Evolutionary conservation across 1,284 basidiomycete genomes (phyloP).

Genomic region (Ceratobasidium sp.): DNA sequence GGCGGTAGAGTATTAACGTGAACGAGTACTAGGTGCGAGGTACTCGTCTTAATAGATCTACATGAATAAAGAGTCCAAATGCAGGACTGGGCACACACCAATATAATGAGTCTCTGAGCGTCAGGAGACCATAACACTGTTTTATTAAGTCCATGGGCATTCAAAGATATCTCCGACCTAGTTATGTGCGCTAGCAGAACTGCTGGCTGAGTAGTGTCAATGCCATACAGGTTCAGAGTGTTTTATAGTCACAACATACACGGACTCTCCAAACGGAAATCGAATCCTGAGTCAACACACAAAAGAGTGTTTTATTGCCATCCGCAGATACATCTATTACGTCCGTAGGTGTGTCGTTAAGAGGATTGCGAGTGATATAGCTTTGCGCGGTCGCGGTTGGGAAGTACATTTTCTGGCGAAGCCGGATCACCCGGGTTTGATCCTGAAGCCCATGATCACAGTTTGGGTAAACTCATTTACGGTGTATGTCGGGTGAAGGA

Average conservation of each 20-base stretch:
- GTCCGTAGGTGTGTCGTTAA: conserved; percentile 65
- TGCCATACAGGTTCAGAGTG: conserved; percentile 13
- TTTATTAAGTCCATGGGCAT: conserved; percentile 83
- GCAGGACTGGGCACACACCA: conserved; percentile 65
- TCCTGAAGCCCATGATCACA: too few relatives aligned
- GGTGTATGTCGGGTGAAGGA: too few relatives aligned
- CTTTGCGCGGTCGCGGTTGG: conserved; percentile 82
- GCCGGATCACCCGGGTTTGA: too few relatives aligned
- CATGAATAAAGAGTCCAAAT: conserved; percentile 43
- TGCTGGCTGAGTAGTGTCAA: conserved; percentile 71
- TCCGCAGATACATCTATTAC: conserved; percentile 74
- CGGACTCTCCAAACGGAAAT: conserved; percentile 87
- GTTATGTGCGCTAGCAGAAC: conserved; percentile 81
- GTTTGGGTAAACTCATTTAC: too few relatives aligned
- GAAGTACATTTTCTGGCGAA: conserved; percentile 93
- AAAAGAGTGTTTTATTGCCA: conserved; percentile 83
- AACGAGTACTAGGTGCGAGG: conserved; percentile 83
- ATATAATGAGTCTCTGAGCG: conserved; percentile 80
- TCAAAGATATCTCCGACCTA: conserved; percentile 80
- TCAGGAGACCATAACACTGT: conserved; percentile 85
- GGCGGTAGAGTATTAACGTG: conserved; percentile 73
- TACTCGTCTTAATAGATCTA: conserved; percentile 71
- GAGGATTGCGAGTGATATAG: conserved; percentile 65
- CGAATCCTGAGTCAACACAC: conserved; percentile 75
- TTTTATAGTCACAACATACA: conserved; percentile 65